A percentile compares a stretch with the other conserved stretches of the same genome.
These are phyloP conservation scores for Blastomyces silverae DNA, from an alignment of 2,329 filamentous ascomycete species.

Conservation along the genomic window DNA sequence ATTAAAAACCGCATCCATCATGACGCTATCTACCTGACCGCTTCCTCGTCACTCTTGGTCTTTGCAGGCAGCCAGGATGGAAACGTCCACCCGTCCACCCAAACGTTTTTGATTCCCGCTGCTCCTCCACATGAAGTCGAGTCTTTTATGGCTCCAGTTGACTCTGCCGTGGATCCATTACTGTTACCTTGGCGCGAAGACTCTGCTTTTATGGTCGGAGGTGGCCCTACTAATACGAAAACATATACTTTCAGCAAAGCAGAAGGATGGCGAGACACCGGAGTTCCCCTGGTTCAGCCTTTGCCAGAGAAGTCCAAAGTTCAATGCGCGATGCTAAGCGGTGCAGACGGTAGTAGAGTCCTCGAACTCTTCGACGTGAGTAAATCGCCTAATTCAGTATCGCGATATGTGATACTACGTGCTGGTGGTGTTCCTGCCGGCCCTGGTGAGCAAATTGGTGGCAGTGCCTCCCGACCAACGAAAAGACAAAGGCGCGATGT, in stretches of 20 bases:
- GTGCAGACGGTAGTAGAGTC: slow-evolving; percentile 68
- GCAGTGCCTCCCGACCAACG: slow-evolving; percentile 19
- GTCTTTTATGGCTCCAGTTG: slow-evolving; percentile 52
- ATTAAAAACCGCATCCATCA: slow-evolving; percentile 67
- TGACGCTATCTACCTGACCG: slow-evolving; percentile 65
- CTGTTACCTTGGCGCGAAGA: slow-evolving; percentile 67
- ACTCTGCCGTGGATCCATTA: slow-evolving; percentile 61
- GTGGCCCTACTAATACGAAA: slow-evolving; percentile 56
- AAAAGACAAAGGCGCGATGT: slow-evolving; percentile 47
- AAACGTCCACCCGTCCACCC: slow-evolving; percentile 52
- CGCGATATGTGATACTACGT: slow-evolving; percentile 60
- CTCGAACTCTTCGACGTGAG: slow-evolving; percentile 72
- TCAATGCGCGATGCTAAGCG: slow-evolving; percentile 60
- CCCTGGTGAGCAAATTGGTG: slow-evolving; percentile 47
- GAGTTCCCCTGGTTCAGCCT: slow-evolving; percentile 55
- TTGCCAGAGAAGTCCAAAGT: slow-evolving; percentile 54
- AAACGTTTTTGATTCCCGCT: slow-evolving; percentile 68
- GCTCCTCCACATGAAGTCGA: slow-evolving; percentile 57
- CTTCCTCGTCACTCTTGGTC: slow-evolving; percentile 64
- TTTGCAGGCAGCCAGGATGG: slow-evolving; percentile 69
- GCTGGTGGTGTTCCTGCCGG: slow-evolving; percentile 48
- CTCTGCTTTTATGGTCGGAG: slow-evolving; percentile 68
- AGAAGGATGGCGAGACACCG: slow-evolving; percentile 61
- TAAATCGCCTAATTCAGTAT: slow-evolving; percentile 66
- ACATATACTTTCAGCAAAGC: slow-evolving; percentile 65